Evolutionary conservation across 2,329 filamentous ascomycete genomes (phyloP), one percentile per base, ranked within the genome.

Genomic region (Apiospora malaysiana): DNA sequence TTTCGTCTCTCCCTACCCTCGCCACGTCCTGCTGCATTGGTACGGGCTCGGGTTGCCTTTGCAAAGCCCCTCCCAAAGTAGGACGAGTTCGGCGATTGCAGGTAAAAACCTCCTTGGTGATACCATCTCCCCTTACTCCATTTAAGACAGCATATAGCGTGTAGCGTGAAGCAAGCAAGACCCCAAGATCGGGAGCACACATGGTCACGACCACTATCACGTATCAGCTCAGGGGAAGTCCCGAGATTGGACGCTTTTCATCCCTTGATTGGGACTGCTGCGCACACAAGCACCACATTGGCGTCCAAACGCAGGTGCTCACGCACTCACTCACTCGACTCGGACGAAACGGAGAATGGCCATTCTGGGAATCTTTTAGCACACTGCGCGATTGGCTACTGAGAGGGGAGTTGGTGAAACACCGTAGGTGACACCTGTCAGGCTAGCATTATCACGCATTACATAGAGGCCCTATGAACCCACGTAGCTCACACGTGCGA

Each of bases 41-140:
- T 37, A 32, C 27, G 25, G 25, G 49, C 10, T n/a, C 10, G 42
- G 10, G 5, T 14, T 14, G 12, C 32, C 27, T n/a, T 40, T 40
- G 32, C 46, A 51, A 46, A 68, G 56, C 25, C 45, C 9, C 43
- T 32, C 40, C 27, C 23, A 18, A 27, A 18, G n/a, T 46, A 32
- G 43, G 66, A 68, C 66, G 43, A 42, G 43, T 14, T 46, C 67
- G 45, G 45, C 46, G 45, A 49, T 68, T 68, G 67, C 32, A 56
- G 65, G 67, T 68, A 32, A 56, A 68, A 68, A 68, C 46, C 43
- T 68, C 46, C 67, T 68, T n/a, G 45, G 67, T 51, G 65, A 67
- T 23, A 67, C 65, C 32, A 18, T 45, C 40, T 18, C 40, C 65
- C 65, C 32, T 40, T 40, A 32, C 56, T 63, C 40, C 56, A 63